Percentiles rank a stretch among this genome's conserved stretches.
Conservation (phyloP, 1,284 basidiomycete genomes). For the Golubevia sp. region DNA sequence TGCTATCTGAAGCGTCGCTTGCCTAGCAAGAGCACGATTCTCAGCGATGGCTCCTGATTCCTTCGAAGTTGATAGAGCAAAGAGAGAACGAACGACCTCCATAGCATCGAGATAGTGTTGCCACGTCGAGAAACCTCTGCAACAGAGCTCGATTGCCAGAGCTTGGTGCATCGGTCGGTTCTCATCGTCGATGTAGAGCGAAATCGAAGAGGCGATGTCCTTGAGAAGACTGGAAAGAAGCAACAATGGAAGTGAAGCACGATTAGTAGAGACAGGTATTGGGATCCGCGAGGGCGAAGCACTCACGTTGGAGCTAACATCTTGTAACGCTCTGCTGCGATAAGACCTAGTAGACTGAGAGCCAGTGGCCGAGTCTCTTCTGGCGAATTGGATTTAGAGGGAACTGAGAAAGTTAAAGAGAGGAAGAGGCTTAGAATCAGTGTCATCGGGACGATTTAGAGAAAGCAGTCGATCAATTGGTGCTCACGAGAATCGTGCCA, state of each 20-base stretch:
- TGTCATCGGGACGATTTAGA: neutral
- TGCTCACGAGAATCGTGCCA: slow-evolving; percentile 74
- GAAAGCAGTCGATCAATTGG: neutral
- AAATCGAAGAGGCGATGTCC: slow-evolving; percentile 81
- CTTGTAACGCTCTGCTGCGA: slow-evolving; percentile 80
- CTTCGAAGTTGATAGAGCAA: slow-evolving; percentile 79
- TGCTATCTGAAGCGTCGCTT: slow-evolving; percentile 83
- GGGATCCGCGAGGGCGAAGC: slow-evolving; percentile 48
- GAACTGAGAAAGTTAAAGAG: slow-evolving; percentile 67
- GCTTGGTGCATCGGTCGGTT: slow-evolving; percentile 69
- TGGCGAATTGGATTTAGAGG: slow-evolving; percentile 63
- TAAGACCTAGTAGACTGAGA: slow-evolving; percentile 61
- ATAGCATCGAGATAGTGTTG: slow-evolving; percentile 91
- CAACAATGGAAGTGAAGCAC: neutral
- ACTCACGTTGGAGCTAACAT: slow-evolving; percentile 68
- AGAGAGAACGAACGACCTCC: slow-evolving; percentile 82
- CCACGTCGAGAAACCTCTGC: slow-evolving; percentile 88
- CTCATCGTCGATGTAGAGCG: slow-evolving; percentile 75
- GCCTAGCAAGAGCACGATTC: slow-evolving; percentile 67
- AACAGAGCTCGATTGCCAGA: slow-evolving; percentile 85
- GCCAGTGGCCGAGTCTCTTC: slow-evolving; percentile 70
- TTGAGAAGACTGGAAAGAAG: slow-evolving; percentile 71
- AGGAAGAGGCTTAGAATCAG: neutral
- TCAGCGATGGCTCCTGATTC: slow-evolving; percentile 61
- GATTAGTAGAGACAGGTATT: slow-evolving; percentile 25